Percentiles rank a stretch among this genome's conserved stretches.
phyloP scores from a whole-genome alignment of 176 grass and related monocot species.

The Ampelocalamus luodianensis region DNA sequence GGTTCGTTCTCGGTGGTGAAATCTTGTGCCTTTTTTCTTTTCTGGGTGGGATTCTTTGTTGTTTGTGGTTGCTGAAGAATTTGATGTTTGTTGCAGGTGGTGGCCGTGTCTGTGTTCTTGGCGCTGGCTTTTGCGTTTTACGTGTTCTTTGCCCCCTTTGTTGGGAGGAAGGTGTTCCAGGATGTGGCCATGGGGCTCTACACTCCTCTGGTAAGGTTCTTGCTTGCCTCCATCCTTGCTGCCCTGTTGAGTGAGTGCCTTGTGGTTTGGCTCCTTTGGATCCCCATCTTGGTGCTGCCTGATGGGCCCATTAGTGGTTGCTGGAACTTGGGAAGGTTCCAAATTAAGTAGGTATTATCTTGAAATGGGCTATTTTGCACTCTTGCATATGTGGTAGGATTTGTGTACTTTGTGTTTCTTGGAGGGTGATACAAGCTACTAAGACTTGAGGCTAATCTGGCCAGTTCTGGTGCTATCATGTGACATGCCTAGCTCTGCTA shows the following conservation, averaged over 20 bases:
- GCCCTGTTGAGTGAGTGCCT: conserved; percentile 13
- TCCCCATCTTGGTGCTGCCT: conserved; percentile 46
- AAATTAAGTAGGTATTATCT: conserved; percentile 42
- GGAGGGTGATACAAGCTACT: conserved; percentile 20
- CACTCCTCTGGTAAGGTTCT: conserved; percentile 79
- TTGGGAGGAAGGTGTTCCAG: conserved; percentile 82
- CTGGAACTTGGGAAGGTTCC: conserved; percentile 37
- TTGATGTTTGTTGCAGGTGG: conserved; percentile 60
- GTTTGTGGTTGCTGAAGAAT: conserved; percentile 21
- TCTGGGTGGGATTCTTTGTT: not conserved
- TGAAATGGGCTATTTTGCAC: conserved; percentile 35
- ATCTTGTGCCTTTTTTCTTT: conserved; percentile 4
- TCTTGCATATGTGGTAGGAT: not conserved
- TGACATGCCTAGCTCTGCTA: conserved; percentile 29
- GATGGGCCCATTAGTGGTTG: conserved; percentile 44
- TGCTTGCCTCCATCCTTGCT: not conserved
- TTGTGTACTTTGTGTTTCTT: conserved; percentile 41
- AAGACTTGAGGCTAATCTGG: conserved; percentile 2
- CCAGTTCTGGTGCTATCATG: conserved; percentile 37
- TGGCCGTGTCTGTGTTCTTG: conserved; percentile 91
- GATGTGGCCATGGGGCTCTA: conserved; percentile 78
- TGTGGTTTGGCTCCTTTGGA: conserved; percentile 39
- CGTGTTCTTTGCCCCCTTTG: conserved; percentile 96
- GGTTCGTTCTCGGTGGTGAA: conserved; percentile 41
- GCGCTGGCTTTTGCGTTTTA: conserved; percentile 96